These are phyloP conservation scores for Microdochium bolleyi DNA, from an alignment of 2,329 filamentous ascomycete genomes.

Conservation along the genomic window DNA sequence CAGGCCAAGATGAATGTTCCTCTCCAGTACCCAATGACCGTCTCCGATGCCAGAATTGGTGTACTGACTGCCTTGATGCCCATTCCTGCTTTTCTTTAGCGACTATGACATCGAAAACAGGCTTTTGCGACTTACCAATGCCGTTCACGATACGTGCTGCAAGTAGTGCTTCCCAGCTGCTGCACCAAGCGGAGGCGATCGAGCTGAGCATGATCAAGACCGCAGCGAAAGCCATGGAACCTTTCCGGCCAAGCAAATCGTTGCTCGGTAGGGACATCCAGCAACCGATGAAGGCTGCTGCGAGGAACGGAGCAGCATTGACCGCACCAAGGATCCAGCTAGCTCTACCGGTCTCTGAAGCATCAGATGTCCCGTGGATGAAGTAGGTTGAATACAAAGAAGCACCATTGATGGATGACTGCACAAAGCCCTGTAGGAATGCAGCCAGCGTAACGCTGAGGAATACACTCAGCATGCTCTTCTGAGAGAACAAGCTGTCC, in stretches of 20 bases:
- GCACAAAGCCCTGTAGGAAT: slow-evolving; percentile 34
- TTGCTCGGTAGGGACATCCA: slow-evolving; percentile 31
- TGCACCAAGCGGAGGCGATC: slow-evolving; percentile 18
- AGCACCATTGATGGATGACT: slow-evolving; percentile 34
- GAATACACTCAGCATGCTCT: slow-evolving; percentile 29
- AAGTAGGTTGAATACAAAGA: slow-evolving; percentile 11
- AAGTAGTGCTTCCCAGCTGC: slow-evolving; percentile 22
- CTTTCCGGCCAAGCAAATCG: slow-evolving; percentile 28
- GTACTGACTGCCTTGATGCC: slow-evolving; percentile 40
- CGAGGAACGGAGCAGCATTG: slow-evolving; percentile 30
- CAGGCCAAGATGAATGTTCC: slow-evolving; percentile 37
- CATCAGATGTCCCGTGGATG: too few species aligned
- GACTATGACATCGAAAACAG: background rate
- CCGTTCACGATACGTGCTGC: slow-evolving; percentile 28
- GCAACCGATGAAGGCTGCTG: slow-evolving; percentile 28
- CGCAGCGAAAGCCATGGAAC: slow-evolving; percentile 29
- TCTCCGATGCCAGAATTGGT: slow-evolving; percentile 37
- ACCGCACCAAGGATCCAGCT: slow-evolving; percentile 22
- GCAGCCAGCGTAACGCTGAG: slow-evolving; percentile 34
- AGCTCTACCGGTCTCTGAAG: slow-evolving; percentile 8
- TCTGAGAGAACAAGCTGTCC: slow-evolving; percentile 28
- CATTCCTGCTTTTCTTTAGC: slow-evolving; percentile 25
- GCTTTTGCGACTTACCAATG: slow-evolving; percentile 20
- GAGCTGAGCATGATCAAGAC: slow-evolving; percentile 30
- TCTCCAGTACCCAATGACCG: slow-evolving; percentile 36